A percentile compares a stretch with the other conserved stretches of the same genome.
phyloP scores from a whole-genome alignment of 257 asterid species.

The Cruciata laevipes region DNA sequence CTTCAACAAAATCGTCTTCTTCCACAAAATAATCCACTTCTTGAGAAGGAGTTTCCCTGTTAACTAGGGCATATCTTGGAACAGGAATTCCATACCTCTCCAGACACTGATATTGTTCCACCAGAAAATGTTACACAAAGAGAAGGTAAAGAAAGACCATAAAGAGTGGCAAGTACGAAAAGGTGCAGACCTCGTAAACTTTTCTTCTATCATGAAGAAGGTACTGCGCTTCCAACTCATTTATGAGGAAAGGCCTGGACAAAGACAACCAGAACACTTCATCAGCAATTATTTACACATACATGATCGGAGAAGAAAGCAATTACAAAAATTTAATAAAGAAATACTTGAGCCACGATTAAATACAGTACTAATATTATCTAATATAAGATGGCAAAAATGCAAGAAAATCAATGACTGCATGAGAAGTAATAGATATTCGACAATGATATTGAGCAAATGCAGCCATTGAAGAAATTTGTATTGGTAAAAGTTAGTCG shows the following conservation, averaged over 20 bases:
- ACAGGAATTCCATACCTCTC: slow-evolving; percentile 81
- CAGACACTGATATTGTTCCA: slow-evolving; percentile 53
- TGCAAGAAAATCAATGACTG: background rate
- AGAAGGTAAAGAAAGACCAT: background rate
- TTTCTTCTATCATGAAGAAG: slow-evolving; percentile 89
- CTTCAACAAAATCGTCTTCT: slow-evolving; percentile 96
- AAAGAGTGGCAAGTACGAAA: background rate
- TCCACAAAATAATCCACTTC: slow-evolving; percentile 81
- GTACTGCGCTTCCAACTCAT: slow-evolving; percentile 84
- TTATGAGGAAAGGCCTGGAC: slow-evolving; percentile 82
- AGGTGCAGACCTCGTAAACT: slow-evolving; percentile 75
- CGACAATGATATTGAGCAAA: background rate
- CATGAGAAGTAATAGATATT: background rate
- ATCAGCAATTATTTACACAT: background rate
- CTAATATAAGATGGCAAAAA: background rate
- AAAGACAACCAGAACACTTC: slow-evolving; percentile 13
- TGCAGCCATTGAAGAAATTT: background rate
- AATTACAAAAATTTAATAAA: background rate
- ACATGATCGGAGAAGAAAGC: background rate
- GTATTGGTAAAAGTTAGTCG: background rate
- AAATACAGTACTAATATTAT: background rate
- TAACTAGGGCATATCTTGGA: slow-evolving; percentile 87
- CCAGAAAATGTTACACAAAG: slow-evolving; percentile 9
- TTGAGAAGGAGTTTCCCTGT: slow-evolving; percentile 71
- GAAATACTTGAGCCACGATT: background rate